A percentile compares a stretch with the other conserved stretches of the same genome.
Evolutionary conservation across 805 yeast genomes (phyloP).

Genomic region (Candida insectalens): DNA sequence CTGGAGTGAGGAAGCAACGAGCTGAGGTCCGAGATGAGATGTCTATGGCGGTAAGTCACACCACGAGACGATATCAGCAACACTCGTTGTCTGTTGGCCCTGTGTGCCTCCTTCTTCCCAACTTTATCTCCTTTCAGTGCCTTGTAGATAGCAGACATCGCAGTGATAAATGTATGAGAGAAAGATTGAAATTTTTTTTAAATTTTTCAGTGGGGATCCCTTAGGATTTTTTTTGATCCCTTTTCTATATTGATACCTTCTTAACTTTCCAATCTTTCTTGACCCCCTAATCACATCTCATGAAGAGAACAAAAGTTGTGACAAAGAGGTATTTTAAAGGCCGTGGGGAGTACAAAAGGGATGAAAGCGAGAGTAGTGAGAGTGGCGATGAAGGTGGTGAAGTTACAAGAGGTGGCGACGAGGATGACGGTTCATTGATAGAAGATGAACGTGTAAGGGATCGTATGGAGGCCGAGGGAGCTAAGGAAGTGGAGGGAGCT

Average conservation of each 20-base stretch:
- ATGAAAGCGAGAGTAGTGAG: slow-evolving; percentile 3
- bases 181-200: background rate
- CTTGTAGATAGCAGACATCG: slow-evolving; percentile 70
- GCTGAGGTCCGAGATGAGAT: slow-evolving; percentile 73
- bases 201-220: too few species aligned
- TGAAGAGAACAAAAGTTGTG: background rate
- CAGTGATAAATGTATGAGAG: background rate
- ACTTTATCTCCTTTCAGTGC: slow-evolving; percentile 33
- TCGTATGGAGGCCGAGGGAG: slow-evolving; percentile 17
- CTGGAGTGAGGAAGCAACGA: slow-evolving; percentile 86
- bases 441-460: slow-evolving; percentile 20
- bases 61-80: slow-evolving; percentile 90
- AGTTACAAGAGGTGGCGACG: background rate
- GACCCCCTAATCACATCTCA: background rate
- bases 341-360: slow-evolving; percentile 2
- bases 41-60: slow-evolving; percentile 91
- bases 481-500: slow-evolving; percentile 12
- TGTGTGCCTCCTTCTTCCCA: slow-evolving; percentile 36
- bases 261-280: too few species aligned
- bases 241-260: too few species aligned
- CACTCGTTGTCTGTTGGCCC: slow-evolving; percentile 80
- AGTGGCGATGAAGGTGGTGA: background rate
- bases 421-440: too few species aligned
- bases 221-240: too few species aligned
- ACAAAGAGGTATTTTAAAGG: slow-evolving; percentile 4